Conservation (phyloP, 2,329 filamentous ascomycete species). For the Stromatinia cepivora region DNA sequence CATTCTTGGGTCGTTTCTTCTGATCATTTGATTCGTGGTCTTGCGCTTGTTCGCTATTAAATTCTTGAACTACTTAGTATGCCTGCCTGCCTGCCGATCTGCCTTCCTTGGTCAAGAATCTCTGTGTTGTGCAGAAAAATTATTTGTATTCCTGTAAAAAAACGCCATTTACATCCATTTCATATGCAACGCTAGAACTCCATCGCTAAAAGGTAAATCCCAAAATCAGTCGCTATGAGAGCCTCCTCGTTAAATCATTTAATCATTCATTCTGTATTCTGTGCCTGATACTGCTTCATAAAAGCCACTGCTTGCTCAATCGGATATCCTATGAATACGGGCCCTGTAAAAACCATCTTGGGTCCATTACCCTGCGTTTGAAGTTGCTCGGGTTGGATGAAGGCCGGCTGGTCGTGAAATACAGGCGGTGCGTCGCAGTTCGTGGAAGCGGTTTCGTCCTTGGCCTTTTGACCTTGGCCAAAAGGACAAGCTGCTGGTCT, state of each 20-base stretch:
- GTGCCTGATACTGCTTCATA: conserved; percentile 53
- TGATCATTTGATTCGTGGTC: not conserved
- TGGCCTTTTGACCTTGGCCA: conserved; percentile 31
- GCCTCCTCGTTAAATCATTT: not conserved
- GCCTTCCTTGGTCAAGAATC: not conserved
- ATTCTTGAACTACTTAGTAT: not conserved
- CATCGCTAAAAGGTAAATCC: conserved; percentile 14
- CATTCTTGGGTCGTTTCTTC: not conserved
- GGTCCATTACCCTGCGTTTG: conserved; percentile 43
- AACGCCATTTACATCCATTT: not conserved
- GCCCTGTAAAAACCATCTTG: conserved; percentile 86
- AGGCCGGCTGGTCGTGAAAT: conserved; percentile 49
- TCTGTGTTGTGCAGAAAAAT: not conserved
- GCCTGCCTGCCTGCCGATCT: not conserved
- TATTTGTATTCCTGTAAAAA: not conserved
- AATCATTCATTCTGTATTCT: conserved; percentile 23
- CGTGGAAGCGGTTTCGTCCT: conserved; percentile 21
- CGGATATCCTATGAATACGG: conserved; percentile 90
- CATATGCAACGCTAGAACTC: conserved; percentile 8
- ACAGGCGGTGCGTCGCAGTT: conserved; percentile 29
- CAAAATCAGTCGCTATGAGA: not conserved
- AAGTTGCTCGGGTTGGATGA: conserved; percentile 50
- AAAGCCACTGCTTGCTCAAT: conserved; percentile 78
- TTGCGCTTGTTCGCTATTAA: not conserved
- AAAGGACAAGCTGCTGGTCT: conserved; percentile 53